Base-by-base conservation (phyloP, 768 basidiomycete genomes). In the Podaxis sp. region DNA sequence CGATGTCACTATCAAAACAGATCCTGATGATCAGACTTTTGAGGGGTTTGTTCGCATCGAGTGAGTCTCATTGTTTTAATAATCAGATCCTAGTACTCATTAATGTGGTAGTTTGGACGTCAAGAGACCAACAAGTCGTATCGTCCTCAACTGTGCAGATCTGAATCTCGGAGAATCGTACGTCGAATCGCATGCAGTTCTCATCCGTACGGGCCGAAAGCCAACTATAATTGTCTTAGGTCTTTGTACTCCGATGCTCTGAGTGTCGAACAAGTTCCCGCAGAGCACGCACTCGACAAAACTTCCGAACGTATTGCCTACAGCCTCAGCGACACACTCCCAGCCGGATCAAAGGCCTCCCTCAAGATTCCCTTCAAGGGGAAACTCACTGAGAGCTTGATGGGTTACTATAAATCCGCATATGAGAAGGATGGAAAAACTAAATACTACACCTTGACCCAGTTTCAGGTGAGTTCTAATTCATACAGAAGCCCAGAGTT, bases 361-460 rank as follows among this genome's bases (percentile, higher is more conserved):
- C 73, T 98, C 57, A 85, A 80, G 65, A 75, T 95, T 56, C 77
- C 78, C 2, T 97, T 91, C 76, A 79, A 75, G n/a, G 87, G 86
- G 11, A 78, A 83, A 67, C 79, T 98, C 50, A 85, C 81, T 2
- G 82, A 81, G 43, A 80, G 77, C 59, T 90, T 97, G 93, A 83
- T 83, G 70, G 94, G 93, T 25, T 94, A 94, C 74, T 94, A 94
- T 77, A 83, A 83, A 65, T 85, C 88, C 27, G 74, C 82, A 12
- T 87, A 81, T 71, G 84, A 89, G 70, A 72, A 83, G 47, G 82
- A 87, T 53, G 88, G 87, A 36, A 81, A 85, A 66, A 84, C 82
- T 66, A 84, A 84, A 69, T 78, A 82, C 63, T 91, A 91, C 70
- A 81, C 89, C 27, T 77, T 98, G 57, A 97, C 96, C 38, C 96